Evolutionary conservation across 1,284 basidiomycete genomes (phyloP), one percentile per base, ranked within the genome.

Genomic region (Vanrija pseudolonga): DNA sequence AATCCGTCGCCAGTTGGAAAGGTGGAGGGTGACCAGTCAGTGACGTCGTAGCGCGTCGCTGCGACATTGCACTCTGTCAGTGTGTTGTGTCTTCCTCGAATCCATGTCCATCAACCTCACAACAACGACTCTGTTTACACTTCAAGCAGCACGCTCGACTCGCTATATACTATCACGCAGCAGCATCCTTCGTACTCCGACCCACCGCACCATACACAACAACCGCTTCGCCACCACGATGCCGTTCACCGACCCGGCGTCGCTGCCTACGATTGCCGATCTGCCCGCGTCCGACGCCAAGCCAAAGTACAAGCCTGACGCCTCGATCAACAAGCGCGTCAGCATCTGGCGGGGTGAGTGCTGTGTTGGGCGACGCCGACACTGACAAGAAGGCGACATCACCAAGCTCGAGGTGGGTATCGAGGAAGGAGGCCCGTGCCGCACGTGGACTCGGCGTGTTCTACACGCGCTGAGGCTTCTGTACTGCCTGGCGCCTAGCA

Each of bases 321-420:
- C 52, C 19, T 40, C 17, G 6, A 41, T 73, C 24, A 70, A 68
- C 47, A 52, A 55, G 36, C 57, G 70, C 12, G 50, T 75, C 12
- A 60, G 58, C 28, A 67, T 75, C 36, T 72, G 71, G 71, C 47
- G 63, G 36, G 70, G 72, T 70, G 56, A 51, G 62, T 55, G 12
- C 14, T 14, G 14, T 18, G 12, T 3, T 15, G 19, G 32, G 17
- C 17, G 14, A 12, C 19, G 44, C 56, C 51, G 48, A 53, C 56
- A 4, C 26, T 11, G 7, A n/a, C n/a, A 7, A 3, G n/a, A 37
- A 72, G 73, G 72, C 17, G 71, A 76, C 49, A 75, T 76, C 22
- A 74, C 72, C 3, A 63, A 66, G 47, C 69, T 76, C 50, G 61
- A 72, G 52, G 73, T 73, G 18, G 12, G 57, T 45, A 2, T 3